These are phyloP conservation scores for Vanilla planifolia DNA, from an alignment of 106 monocot genomes.

Conservation along the genomic window DNA sequence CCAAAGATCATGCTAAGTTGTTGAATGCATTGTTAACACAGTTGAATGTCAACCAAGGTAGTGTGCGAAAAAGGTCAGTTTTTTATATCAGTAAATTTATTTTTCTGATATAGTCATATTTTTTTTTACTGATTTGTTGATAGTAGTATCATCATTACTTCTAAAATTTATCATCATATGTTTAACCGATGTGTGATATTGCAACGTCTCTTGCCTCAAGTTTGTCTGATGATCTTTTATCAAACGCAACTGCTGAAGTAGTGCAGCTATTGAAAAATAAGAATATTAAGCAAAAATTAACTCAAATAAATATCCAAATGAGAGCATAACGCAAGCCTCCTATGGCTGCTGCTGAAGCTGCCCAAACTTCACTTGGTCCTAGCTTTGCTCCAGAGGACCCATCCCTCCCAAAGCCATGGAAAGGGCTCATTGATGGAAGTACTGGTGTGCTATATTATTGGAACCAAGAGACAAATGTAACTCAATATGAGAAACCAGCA, in stretches of 20 bases:
- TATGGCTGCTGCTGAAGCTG: slow-evolving; percentile 33
- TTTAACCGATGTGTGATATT: background rate
- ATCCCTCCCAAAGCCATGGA: slow-evolving; percentile 58
- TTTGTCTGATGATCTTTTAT: slow-evolving; percentile 86
- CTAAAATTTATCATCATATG: slow-evolving; percentile 3
- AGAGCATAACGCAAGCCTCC: background rate
- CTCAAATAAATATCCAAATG: slow-evolving; percentile 92
- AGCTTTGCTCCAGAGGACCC: slow-evolving; percentile 58
- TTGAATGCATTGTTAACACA: too few species aligned
- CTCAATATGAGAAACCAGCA: slow-evolving; percentile 45
- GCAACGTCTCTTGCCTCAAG: slow-evolving; percentile 87
- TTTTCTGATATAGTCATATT: too few species aligned
- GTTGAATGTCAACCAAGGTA: too few species aligned
- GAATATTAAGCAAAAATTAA: slow-evolving; percentile 67
- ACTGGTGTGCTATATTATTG: slow-evolving; percentile 51
- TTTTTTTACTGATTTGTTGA: too few species aligned
- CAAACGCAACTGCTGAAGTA: slow-evolving; percentile 71
- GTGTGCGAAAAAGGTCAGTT: too few species aligned
- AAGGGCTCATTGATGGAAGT: slow-evolving; percentile 47
- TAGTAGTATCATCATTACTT: too few species aligned
- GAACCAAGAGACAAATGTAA: slow-evolving; percentile 62
- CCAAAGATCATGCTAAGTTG: too few species aligned
- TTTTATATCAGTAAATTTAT: too few species aligned
- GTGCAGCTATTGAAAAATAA: slow-evolving; percentile 67
- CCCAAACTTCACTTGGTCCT: slow-evolving; percentile 31